A percentile compares a stretch with the other conserved stretches of the same genome.
Conservation (phyloP, 2,329 filamentous ascomycete species). For the Nemania serpens region DNA sequence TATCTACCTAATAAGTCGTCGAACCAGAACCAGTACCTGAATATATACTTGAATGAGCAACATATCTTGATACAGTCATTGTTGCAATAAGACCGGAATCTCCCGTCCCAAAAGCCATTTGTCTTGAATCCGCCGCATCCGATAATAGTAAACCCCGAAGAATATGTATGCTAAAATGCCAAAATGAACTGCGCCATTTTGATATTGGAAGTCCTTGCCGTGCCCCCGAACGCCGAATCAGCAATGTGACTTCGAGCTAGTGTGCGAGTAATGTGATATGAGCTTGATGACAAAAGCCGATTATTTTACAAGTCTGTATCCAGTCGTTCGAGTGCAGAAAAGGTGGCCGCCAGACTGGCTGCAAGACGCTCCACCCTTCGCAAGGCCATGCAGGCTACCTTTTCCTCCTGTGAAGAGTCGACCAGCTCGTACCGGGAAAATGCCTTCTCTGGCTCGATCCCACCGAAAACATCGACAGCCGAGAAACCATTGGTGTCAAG, state of each 20-base stretch:
- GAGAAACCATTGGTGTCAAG: conserved; percentile 50
- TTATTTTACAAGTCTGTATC: conserved; percentile 38
- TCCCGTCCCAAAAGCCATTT: neutral
- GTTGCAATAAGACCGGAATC: neutral
- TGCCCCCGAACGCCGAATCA: conserved; percentile 19
- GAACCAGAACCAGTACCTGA: neutral
- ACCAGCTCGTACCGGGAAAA: conserved; percentile 67
- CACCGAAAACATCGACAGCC: conserved; percentile 53
- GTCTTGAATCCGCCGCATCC: neutral
- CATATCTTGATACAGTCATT: neutral
- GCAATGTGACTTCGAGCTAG: neutral
- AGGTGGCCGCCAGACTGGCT: conserved; percentile 44
- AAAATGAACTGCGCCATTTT: neutral
- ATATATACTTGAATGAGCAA: neutral
- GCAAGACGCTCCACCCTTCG: conserved; percentile 57
- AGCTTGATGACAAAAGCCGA: neutral
- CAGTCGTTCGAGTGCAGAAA: conserved; percentile 46
- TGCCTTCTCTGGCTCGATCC: conserved; percentile 66
- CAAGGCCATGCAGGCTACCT: conserved; percentile 50
- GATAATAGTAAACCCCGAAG: neutral
- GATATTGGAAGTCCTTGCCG: neutral
- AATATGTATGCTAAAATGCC: neutral
- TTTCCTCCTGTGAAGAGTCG: conserved; percentile 58
- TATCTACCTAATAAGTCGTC: neutral
- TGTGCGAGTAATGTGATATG: conserved; percentile 3